Conservation (phyloP, 1,139 yeast genomes). For the Candida pseudocylindracea region DNA sequence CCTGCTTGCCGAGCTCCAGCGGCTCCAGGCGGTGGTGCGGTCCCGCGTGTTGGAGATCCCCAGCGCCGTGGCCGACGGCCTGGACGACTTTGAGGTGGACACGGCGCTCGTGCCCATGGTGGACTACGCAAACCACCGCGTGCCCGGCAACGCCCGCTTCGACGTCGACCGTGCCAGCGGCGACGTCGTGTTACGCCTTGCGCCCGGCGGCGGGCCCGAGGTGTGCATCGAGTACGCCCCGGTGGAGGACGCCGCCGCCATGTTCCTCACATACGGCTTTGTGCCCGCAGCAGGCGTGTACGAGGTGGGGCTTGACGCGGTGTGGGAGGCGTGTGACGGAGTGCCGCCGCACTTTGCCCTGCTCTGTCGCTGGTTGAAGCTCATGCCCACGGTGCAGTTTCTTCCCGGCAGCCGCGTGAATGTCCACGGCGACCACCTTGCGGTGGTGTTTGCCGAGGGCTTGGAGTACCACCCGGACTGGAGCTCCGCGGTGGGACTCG, state of each 20-base stretch:
- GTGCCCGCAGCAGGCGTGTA: constrained; percentile 8
- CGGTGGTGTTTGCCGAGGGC: no score
- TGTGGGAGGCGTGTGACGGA: no score
- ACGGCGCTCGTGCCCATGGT: constrained; percentile 40
- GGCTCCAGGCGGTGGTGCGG: constrained; percentile 16
- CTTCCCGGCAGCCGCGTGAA: no score
- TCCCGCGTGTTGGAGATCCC: constrained; percentile 50
- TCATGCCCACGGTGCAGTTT: no score
- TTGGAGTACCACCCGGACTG: no score
- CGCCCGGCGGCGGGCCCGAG: constrained; percentile 6
- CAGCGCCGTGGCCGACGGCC: constrained; percentile 6
- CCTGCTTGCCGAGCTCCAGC: no score
- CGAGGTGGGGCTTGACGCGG: neutral
- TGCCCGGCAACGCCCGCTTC: constrained; percentile 25
- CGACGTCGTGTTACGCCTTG: constrained; percentile 19
- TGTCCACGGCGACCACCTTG: no score
- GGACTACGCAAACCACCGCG: constrained; percentile 44
- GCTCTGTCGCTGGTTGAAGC: no score
- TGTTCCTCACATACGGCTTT: constrained; percentile 37
- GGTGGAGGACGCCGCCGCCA: constrained; percentile 19
- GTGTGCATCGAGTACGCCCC: constrained; percentile 27
- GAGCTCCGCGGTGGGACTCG: no score
- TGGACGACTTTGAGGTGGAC: constrained; percentile 19
- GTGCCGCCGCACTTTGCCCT: no score
- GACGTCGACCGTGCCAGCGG: constrained; percentile 28